Conservation (phyloP, 2,329 filamentous ascomycete genomes). For the Aspergillus amoenus region DNA sequence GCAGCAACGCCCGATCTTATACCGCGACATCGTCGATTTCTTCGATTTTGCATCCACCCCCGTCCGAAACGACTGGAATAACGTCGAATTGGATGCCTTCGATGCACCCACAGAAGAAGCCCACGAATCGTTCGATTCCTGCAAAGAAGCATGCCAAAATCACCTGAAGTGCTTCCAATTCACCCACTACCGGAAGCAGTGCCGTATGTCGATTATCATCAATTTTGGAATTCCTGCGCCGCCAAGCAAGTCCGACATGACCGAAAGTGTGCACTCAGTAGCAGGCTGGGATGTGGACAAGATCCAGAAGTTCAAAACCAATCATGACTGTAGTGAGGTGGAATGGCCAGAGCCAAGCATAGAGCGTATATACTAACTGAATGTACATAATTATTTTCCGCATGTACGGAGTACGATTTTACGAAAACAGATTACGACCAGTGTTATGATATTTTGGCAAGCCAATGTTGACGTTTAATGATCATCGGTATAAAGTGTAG, state of each 20-base stretch:
- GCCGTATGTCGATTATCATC: slow-evolving; percentile 22
- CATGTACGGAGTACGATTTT: neutral
- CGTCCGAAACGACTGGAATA: slow-evolving; percentile 34
- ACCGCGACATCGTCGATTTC: slow-evolving; percentile 33
- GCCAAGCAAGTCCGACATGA: neutral
- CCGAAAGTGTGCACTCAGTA: slow-evolving; percentile 10
- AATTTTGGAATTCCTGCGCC: slow-evolving; percentile 22
- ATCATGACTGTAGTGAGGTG: slow-evolving; percentile 19
- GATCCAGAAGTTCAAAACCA: slow-evolving; percentile 21
- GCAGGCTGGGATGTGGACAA: slow-evolving; percentile 31
- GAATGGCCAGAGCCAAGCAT: slow-evolving; percentile 14
- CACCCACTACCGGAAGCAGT: slow-evolving; percentile 24
- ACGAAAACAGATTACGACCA: neutral
- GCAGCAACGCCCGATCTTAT: slow-evolving; percentile 10
- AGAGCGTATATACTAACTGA: slow-evolving; percentile 10
- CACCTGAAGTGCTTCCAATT: slow-evolving; percentile 26
- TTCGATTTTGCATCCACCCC: slow-evolving; percentile 22
- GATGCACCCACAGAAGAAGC: slow-evolving; percentile 26
- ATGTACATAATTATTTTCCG: neutral
- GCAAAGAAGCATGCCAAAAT: slow-evolving; percentile 25
- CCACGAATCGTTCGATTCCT: slow-evolving; percentile 32
- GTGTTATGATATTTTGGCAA: neutral
- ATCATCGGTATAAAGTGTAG: too few relatives aligned
- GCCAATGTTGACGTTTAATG: too few relatives aligned
- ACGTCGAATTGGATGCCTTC: slow-evolving; percentile 34